Evolutionary conservation across 139 green algal genomes (phyloP).

Genomic region (Chlorella sorokiniana): DNA sequence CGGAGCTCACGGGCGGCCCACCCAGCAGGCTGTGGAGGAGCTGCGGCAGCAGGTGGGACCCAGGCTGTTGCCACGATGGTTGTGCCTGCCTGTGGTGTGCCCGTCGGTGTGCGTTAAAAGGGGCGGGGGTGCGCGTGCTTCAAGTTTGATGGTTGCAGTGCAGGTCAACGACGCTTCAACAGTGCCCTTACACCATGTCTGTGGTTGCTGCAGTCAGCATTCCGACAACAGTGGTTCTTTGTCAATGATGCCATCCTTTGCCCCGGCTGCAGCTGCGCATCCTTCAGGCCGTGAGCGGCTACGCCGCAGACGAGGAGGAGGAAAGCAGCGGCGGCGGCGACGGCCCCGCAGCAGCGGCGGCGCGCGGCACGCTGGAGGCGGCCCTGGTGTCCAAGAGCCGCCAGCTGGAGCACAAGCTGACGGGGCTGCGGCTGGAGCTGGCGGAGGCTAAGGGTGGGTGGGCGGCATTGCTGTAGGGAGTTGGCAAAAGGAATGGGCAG

Average conservation of each 20-base stretch:
- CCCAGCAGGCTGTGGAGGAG: conserved; percentile 68
- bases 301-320: conserved; percentile 44
- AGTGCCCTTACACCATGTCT: no score
- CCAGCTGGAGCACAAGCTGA: conserved; percentile 92
- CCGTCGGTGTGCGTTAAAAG: no score
- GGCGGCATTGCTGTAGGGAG: no score
- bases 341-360: neutral
- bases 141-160: no score
- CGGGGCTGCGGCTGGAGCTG: conserved; percentile 63
- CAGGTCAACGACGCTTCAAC: no score
- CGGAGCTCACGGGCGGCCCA: conserved; percentile 50
- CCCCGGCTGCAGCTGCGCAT: conserved; percentile 37
- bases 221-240: no score
- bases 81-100: neutral
- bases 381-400: conserved; percentile 83
- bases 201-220: no score
- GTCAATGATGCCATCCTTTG: no score
- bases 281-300: conserved; percentile 64
- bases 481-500: no score
- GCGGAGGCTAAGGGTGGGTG: conserved; percentile 44
- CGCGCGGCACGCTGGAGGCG: conserved; percentile 62
- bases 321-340: conserved; percentile 11
- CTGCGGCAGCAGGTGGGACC: conserved; percentile 69
- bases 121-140: no score
- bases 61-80: neutral